Base-by-base conservation (phyloP, 1,284 basidiomycete species). In the Waitea zeae region DNA sequence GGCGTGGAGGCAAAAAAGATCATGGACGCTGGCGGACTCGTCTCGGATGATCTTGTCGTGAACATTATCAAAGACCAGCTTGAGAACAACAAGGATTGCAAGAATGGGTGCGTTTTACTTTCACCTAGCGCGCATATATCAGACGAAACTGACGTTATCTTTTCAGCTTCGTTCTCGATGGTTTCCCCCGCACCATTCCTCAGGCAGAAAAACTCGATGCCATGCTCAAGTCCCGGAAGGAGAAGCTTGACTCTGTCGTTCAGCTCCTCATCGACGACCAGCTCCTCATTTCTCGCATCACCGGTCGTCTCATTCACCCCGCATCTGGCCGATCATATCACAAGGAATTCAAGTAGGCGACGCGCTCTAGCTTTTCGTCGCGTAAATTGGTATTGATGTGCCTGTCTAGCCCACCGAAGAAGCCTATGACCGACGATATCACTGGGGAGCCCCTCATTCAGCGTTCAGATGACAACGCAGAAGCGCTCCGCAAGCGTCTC, bases 141-240 rank as follows among this genome's bases (percentile, higher is more conserved):
- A 9, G 31, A n/a, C n/a, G n/a, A n/a, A n/a, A n/a, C 19, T 7
- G 6, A 18, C 17, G 14, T 13, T n/a, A 34, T 15, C 12, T 28
- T 32, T 22, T 14, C 39, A 95, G 90, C 32, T 98, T 98, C 59
- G 95, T 98, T 42, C 70, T 98, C 33, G 93, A 98, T 51, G 93
- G 93, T 14, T 98, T 98, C 75, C 93, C 93, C 22, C 83, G 95
- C 34, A 98, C 93, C 12, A 88, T 96, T 28, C 78, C 84, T n/a
- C 95, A 98, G 52, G 95, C 93, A 4, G 74, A 90, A 59, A 98
- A 96, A 60, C 76, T 98, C 42, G 93, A 96, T 54, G 60, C 64
- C 42, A 97, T 98, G 93, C 73, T 98, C 33, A 51, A 62, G 14
- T 55, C 51, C 12, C 78, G 86, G 51, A 75, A 82, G 47, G 88